Evolutionary conservation across 1,139 yeast genomes (phyloP).

Genomic region (Candida buenavistaensis): DNA sequence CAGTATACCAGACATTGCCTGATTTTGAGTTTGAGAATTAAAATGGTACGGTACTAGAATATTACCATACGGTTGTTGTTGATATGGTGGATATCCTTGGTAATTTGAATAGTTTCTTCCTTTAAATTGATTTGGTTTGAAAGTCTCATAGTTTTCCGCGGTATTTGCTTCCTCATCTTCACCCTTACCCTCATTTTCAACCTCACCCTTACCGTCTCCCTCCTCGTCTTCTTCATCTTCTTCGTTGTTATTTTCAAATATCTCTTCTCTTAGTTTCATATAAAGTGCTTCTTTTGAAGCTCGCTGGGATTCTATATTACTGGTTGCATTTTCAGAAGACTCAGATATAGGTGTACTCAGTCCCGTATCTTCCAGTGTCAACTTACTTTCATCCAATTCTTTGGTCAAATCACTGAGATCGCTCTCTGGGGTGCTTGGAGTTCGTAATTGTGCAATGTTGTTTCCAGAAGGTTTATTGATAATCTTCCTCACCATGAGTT

Average conservation of each 20-base stretch:
- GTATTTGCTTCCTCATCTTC: constrained; percentile 1
- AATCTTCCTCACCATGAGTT: constrained; percentile 20
- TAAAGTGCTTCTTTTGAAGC: constrained; percentile 41
- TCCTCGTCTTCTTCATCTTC: constrained; percentile 26
- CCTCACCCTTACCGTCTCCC: constrained; percentile 12
- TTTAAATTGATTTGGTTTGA: not conserved
- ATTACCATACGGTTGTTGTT: constrained; percentile 8
- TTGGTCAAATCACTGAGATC: constrained; percentile 7
- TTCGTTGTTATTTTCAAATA: constrained; percentile 33
- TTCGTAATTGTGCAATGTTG: not conserved
- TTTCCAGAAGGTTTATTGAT: constrained; percentile 6
- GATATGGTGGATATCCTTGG: constrained; percentile 4
- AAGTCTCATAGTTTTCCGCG: too few relatives aligned
- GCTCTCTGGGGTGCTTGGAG: constrained; percentile 7
- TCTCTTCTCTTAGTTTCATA: constrained; percentile 45
- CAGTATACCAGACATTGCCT: constrained; percentile 10
- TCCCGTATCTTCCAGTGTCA: constrained; percentile 10
- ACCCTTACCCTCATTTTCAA: constrained; percentile 6
- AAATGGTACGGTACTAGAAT: constrained; percentile 9
- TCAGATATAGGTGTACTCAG: constrained; percentile 10
- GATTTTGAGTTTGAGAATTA: constrained; percentile 9
- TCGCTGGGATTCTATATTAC: constrained; percentile 23
- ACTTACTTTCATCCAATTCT: constrained; percentile 7
- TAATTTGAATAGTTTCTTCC: constrained; percentile 4
- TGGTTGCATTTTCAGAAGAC: constrained; percentile 7